Conservation (phyloP, 2,329 filamentous ascomycete genomes). For the Aspergillus hiratsukae region DNA sequence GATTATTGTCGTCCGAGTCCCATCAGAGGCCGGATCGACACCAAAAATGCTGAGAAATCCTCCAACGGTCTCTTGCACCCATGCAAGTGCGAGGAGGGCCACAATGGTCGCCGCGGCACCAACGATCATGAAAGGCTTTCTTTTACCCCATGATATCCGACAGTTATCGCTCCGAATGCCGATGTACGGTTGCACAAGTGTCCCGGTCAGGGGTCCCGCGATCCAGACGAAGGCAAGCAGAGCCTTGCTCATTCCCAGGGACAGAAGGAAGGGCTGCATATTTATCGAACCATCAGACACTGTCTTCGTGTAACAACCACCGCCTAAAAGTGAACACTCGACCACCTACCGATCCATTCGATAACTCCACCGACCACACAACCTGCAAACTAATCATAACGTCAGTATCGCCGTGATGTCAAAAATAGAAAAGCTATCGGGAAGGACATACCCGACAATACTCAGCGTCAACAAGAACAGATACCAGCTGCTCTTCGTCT, state of each 20-base stretch:
- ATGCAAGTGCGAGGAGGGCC: conserved; percentile 66
- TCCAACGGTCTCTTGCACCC: conserved; percentile 68
- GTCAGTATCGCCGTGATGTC: not conserved
- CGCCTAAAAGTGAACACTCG: too few relatives aligned
- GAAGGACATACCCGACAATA: conserved; percentile 61
- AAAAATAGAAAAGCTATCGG: not conserved
- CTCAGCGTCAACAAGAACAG: conserved; percentile 79
- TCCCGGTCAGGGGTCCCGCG: conserved; percentile 72
- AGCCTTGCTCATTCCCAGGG: conserved; percentile 76
- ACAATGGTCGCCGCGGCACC: conserved; percentile 64
- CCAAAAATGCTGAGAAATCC: conserved; percentile 67
- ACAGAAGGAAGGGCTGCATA: conserved; percentile 65
- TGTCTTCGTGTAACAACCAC: not conserved
- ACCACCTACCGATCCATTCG: conserved; percentile 69
- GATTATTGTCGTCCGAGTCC: conserved; percentile 64
- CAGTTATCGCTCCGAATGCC: conserved; percentile 78
- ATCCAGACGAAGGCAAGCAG: conserved; percentile 82
- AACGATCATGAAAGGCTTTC: conserved; percentile 75
- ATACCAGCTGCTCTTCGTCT: conserved; percentile 74
- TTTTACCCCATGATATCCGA: conserved; percentile 67
- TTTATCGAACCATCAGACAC: not conserved
- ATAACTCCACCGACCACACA: conserved; percentile 92
- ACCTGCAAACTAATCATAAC: conserved; percentile 64
- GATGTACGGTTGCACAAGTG: conserved; percentile 75
- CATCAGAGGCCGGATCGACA: conserved; percentile 59